Base-by-base conservation (phyloP, 2,329 filamentous ascomycete species). In the Monilinia aucupariae region DNA sequence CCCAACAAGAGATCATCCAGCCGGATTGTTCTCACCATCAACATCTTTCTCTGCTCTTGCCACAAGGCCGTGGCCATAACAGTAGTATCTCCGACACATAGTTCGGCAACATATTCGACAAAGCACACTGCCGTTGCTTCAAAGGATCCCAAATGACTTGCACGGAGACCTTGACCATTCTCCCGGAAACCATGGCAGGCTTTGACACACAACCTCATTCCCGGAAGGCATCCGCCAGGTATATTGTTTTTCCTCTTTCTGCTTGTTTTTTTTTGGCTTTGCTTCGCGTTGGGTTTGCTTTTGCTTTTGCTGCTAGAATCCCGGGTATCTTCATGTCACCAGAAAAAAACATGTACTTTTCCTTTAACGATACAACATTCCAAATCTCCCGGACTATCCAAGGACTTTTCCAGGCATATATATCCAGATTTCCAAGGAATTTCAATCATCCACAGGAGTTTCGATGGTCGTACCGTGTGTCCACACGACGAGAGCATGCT, bases 171-270 rank as follows among this genome's bases (percentile, higher is more conserved):
- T 67, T 69, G 51, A 69, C 64, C 66, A 65, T 69, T 66, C 67
- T 68, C 62, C 69, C 68, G 70, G 71, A 71, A 64, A 68, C 67
- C 68, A 73, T 73, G 71, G 61, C 71, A 64, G 69, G 67, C 68
- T 73, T 69, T 70, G 66, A 66, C 53, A 65, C 67, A 64, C 62
- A 65, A 55, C 69, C 69, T 53, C 66, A 62, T 59, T 64, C 70
- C 67, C 64, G 71, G 68, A 70, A 71, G 69, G 69, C 68, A 67
- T 49, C 70, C 69, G 68, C 68, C 68, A 73, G 72, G 72, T 74
- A 74, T 72, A 71, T 71, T 71, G 54, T 69, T 68, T 70, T 64
- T 64, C 55, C 51, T 65, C 61, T 64, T 64, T 47, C 27, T 59
- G 48, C 41, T 49, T 50, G 30, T 61, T 49, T 37, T 65, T 59